Evolutionary conservation across 805 yeast species (phyloP).

Genomic region (Saturnispora serradocipensis): DNA sequence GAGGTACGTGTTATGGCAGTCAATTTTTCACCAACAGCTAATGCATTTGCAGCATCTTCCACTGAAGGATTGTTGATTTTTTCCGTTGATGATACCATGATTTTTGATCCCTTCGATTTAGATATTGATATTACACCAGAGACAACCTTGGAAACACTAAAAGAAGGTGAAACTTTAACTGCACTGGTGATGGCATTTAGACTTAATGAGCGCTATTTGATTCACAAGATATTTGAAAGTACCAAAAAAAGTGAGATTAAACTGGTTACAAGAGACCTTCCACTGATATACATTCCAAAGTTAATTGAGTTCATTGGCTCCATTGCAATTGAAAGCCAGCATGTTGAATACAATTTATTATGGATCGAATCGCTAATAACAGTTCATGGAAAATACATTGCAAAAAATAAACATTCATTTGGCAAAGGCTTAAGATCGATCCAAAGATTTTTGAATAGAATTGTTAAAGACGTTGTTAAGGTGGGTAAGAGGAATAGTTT

Average conservation of each 20-base stretch:
- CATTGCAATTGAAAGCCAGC: constrained; percentile 60
- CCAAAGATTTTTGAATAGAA: constrained; percentile 64
- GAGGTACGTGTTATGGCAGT: constrained; percentile 75
- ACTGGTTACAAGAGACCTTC: constrained; percentile 60
- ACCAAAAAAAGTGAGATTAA: constrained; percentile 64
- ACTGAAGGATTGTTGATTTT: constrained; percentile 86
- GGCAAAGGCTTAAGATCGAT: constrained; percentile 56
- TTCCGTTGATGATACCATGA: constrained; percentile 62
- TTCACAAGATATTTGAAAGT: constrained; percentile 63
- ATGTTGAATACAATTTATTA: constrained; percentile 70
- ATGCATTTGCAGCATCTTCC: constrained; percentile 88
- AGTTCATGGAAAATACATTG: constrained; percentile 70
- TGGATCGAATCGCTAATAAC: constrained; percentile 71
- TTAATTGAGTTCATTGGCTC: constrained; percentile 62
- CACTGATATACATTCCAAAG: constrained; percentile 64
- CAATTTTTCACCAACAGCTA: constrained; percentile 81
- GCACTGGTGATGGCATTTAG: constrained; percentile 92
- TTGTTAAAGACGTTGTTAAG: constrained; percentile 63
- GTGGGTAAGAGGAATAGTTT: constrained; percentile 47
- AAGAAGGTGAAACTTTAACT: constrained; percentile 54
- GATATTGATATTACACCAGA: constrained; percentile 89
- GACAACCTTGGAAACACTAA: constrained; percentile 51
- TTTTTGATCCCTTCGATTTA: constrained; percentile 91
- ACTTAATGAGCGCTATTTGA: constrained; percentile 69
- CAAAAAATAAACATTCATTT: constrained; percentile 51